phyloP scores from a whole-genome alignment of 768 basidiomycete species.

The Termitomyces sp. region DNA sequence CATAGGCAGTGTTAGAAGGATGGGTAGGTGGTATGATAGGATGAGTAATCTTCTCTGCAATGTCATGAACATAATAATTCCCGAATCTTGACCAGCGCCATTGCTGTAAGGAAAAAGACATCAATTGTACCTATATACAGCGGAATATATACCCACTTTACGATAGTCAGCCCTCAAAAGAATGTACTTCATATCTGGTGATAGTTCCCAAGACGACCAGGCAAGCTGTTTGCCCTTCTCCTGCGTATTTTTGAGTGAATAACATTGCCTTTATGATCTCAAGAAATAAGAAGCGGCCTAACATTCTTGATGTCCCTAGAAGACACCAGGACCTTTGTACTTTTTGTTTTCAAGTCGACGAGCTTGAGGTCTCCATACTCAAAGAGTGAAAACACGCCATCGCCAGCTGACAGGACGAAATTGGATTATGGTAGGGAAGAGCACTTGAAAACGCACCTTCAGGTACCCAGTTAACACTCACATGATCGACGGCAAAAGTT shows the following conservation, averaged over 20 bases:
- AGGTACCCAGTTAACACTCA: slow-evolving; percentile 77
- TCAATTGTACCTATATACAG: too few relatives aligned
- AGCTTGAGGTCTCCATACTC: slow-evolving; percentile 68
- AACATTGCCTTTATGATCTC: neutral
- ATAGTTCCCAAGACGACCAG: slow-evolving; percentile 74
- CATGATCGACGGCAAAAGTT: slow-evolving; percentile 58
- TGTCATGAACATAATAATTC: slow-evolving; percentile 90
- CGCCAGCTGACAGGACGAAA: slow-evolving; percentile 60
- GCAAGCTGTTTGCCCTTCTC: slow-evolving; percentile 47
- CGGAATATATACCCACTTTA: slow-evolving; percentile 48
- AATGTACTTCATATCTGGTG: slow-evolving; percentile 88
- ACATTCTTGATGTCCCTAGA: slow-evolving; percentile 65
- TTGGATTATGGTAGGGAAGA: neutral
- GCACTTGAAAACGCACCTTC: slow-evolving; percentile 60
- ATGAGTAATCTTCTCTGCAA: slow-evolving; percentile 63
- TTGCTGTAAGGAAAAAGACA: slow-evolving; percentile 49
- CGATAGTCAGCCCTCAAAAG: slow-evolving; percentile 71
- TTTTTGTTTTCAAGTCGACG: slow-evolving; percentile 76
- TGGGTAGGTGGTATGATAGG: slow-evolving; percentile 66
- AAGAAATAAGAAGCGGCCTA: slow-evolving; percentile 19
- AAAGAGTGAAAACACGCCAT: slow-evolving; percentile 81
- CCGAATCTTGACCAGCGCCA: slow-evolving; percentile 92
- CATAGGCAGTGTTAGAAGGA: slow-evolving; percentile 75
- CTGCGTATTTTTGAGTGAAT: slow-evolving; percentile 30
- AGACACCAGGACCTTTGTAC: slow-evolving; percentile 58